phyloP scores from a whole-genome alignment of 139 green algal genomes.

The Chlorella sp. region DNA sequence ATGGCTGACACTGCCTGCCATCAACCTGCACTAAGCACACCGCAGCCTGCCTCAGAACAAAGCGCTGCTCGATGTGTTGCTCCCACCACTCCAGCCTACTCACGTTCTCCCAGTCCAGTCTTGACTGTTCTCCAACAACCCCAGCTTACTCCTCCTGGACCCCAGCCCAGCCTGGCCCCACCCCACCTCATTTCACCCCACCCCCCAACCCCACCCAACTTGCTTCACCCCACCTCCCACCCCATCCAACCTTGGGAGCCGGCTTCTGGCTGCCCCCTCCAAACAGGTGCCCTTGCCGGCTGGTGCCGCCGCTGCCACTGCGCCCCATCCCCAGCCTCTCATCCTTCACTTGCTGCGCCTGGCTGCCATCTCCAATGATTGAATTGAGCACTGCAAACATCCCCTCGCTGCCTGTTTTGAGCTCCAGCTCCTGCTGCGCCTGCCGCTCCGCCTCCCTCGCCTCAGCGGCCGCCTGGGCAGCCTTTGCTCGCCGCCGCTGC shows the following conservation, averaged over 20 bases:
- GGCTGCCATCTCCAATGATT: constrained; percentile 10
- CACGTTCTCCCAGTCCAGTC: no score
- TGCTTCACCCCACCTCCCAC: not conserved
- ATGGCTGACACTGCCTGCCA: no score
- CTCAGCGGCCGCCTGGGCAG: not conserved
- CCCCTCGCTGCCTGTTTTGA: constrained; percentile 15
- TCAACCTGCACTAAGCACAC: no score
- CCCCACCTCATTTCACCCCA: not conserved
- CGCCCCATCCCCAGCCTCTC: not conserved
- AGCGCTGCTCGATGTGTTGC: no score
- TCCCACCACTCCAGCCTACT: no score
- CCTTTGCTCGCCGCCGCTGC: constrained; percentile 10
- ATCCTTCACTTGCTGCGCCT: constrained; percentile 4
- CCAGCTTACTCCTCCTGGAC: not conserved
- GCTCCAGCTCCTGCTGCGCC: constrained; percentile 20
- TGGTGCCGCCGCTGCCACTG: not conserved
- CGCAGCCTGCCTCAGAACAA: no score
- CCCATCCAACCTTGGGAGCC: not conserved
- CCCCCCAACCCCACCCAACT: not conserved
- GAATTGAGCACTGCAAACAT: constrained; percentile 37
- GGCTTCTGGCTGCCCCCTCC: not conserved
- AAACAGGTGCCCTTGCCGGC: constrained; percentile 20
- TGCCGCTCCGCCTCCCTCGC: not conserved
- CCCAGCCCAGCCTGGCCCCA: not conserved
- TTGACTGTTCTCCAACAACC: not conserved